Evolutionary conservation across 805 yeast species (phyloP), one percentile per base, ranked within the genome.

Genomic region (Hanseniaspora clermontiae): DNA sequence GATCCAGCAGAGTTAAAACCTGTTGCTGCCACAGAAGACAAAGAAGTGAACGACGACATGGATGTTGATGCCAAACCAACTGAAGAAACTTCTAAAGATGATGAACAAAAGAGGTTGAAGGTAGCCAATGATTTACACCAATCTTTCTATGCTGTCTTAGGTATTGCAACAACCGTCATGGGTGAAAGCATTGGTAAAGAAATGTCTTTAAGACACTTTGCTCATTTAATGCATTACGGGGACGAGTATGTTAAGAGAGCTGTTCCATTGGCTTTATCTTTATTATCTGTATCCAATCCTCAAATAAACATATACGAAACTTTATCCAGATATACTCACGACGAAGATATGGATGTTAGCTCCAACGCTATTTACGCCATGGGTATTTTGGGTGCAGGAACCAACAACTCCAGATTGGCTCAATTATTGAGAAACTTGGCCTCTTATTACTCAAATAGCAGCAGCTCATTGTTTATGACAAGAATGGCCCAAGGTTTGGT

Each of bases 301-400:
- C 93, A 90, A 71, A 90, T 93, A 86, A 90, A 89, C 71, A 96
- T 91, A 15, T 93, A 88, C 67, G 99, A 93, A 69, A 90, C 97
- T 0, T 76, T 93, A 61, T 90, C 97, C 5, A 81, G 98, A 68
- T 89, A 87, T 72, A 88, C 97, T 9, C 99, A 93, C 71, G 99
- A 93, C 66, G 83, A 87, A 57, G 97, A 93, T 69, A 73, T 87
- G 63, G 95, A 87, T 66, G 96, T 93, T 56, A 96, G 97, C 7
- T 83, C 84, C 68, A 93, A 90, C 67, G 89, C 98, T 20, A 89
- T 93, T 61, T 91, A 87, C 65, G 83, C 96, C 46, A 90, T 93
- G 97, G 99, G 99, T 56, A 73, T 93, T 60, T 95, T 91, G 63
- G 98, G 98, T 68, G 93, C 97, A 20, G 99, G 99, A 72, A 93